Evolutionary conservation across 257 asterid genomes (phyloP), one percentile per base, ranked within the genome.

Genomic region (Cruciata laevipes): DNA sequence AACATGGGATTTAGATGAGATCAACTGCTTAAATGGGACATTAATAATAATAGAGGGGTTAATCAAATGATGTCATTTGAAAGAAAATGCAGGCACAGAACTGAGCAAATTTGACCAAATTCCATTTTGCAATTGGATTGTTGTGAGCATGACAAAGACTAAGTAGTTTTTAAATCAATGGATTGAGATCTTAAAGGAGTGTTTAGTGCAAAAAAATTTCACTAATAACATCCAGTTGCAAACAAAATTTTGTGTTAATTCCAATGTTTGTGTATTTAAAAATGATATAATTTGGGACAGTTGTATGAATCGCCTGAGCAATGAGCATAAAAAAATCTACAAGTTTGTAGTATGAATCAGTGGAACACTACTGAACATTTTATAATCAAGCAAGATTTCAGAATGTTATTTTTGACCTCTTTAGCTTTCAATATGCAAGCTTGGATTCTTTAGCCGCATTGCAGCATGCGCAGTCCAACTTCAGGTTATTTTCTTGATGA

Each of bases 371-470:
- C 7, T 47, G 21, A 25, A 16, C 25, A 69, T 17, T 20, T 8
- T 47, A 70, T 31, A 21, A 30, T 70, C 32, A 44, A 38, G 47
- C 11, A 7, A 3, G 47, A 38, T 38, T 38, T 38, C 47, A 38
- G 47, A 38, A 44, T 44, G 52, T 14, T 44, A 44, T 44, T 72
- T 66, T 44, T 31, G n/a, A 61, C 63, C 40, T 13, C 14, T 17
- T 10, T n/a, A 65, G 59, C 70, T 69, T 69, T 70, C 73, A 68
- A 67, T 67, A 59, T 30, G 40, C 21, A 60, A 72, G 51, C 37
- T 73, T 64, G 80, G 90, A 79, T 83, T 81, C 93, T 85, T 71
- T 79, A 37, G 86, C 75, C 71, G 66, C 71, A 51, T 75, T 68
- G 60, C 74, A 61, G 71, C 74, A 73, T 63, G 61, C 35, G 61